A percentile compares a stretch with the other conserved stretches of the same genome.
These are phyloP conservation scores for Stropharia rugosoannulata DNA, from an alignment of 768 basidiomycete genomes.

Conservation along the genomic window DNA sequence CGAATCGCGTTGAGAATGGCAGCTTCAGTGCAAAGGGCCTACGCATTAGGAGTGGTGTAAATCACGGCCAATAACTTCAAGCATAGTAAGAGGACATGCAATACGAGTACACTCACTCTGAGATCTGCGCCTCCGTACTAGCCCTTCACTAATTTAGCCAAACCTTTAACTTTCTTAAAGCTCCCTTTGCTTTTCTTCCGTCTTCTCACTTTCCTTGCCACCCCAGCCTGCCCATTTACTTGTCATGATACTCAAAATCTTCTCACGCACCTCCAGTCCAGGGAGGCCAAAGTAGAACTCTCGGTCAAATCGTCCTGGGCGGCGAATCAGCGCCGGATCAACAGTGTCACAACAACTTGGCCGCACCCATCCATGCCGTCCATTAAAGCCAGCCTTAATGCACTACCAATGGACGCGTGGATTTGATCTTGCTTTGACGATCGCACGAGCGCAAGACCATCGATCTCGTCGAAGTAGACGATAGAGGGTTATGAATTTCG, in stretches of 20 bases:
- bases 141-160: conserved; percentile 91
- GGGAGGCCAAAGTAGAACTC: too few relatives aligned
- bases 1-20: conserved; percentile 96
- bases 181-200: conserved; percentile 37
- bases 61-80: conserved; percentile 8
- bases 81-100: too few relatives aligned
- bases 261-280: too few relatives aligned
- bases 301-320: conserved; percentile 95
- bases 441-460: conserved; percentile 95
- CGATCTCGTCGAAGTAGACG: conserved; percentile 99
- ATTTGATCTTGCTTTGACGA: conserved; percentile 99
- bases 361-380: conserved; percentile 99
- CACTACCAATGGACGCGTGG: conserved; percentile 98
- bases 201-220: conserved; percentile 31
- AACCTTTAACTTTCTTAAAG: conserved; percentile 72
- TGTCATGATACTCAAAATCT: conserved; percentile 90
- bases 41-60: neutral
- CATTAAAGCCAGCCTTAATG: conserved; percentile 94
- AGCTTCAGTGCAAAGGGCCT: conserved; percentile 96
- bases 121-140: conserved; percentile 98
- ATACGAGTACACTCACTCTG: conserved; percentile 53
- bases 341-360: conserved; percentile 96
- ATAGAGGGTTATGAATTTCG: conserved; percentile 90
- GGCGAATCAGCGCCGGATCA: conserved; percentile 89
- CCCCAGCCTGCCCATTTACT: conserved; percentile 86